phyloP scores from a whole-genome alignment of 257 asterid genomes.

The Anisodus tanguticus region DNA sequence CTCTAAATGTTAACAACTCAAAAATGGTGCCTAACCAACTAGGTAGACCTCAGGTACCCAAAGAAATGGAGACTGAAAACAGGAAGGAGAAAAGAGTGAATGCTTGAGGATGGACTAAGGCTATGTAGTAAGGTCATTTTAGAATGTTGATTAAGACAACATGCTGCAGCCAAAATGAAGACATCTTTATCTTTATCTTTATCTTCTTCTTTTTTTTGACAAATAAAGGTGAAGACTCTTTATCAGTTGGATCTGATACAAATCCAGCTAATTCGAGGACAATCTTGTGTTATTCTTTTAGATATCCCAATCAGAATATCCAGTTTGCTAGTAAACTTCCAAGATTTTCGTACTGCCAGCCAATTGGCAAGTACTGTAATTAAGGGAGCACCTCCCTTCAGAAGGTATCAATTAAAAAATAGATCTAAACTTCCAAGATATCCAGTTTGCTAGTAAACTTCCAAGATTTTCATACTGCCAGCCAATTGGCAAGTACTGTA shows the following conservation, averaged over 20 bases:
- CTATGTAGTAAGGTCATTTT: not conserved
- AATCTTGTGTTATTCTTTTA: not conserved
- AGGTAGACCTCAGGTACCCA: not conserved
- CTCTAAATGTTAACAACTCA: not conserved
- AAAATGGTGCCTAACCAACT: not conserved
- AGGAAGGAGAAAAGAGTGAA: not conserved
- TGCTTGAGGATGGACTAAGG: not conserved
- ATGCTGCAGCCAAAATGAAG: not conserved
- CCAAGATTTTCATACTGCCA: not conserved
- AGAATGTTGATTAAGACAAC: not conserved
- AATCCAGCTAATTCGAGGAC: not conserved
- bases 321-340: not conserved
- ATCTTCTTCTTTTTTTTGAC: too few relatives aligned
- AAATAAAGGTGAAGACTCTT: too few relatives aligned
- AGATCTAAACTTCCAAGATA: not conserved
- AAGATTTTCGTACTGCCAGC: not conserved
- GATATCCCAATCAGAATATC: not conserved
- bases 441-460: not conserved
- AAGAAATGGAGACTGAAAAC: not conserved
- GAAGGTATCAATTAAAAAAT: conserved; percentile 11
- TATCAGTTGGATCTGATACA: not conserved
- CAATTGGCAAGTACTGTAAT: conserved; percentile 2
- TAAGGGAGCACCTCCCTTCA: not conserved
- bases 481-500: not conserved
- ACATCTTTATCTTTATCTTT: not conserved